Conservation (phyloP, 768 basidiomycete species). For the Mycena kentingensis region DNA sequence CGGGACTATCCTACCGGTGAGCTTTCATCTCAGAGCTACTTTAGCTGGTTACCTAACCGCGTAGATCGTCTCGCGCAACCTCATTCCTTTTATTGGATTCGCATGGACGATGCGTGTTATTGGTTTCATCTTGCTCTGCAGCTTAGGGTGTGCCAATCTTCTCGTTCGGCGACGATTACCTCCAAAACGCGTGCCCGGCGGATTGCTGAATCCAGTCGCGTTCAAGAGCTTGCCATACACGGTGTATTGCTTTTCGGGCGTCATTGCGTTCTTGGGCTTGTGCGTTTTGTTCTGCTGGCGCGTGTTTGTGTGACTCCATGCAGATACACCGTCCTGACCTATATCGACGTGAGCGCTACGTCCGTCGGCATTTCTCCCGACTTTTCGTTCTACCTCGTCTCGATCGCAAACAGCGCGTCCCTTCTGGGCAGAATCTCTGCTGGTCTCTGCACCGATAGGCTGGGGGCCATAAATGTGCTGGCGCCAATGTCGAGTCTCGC, state of each 20-base stretch:
- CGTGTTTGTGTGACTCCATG: constrained; percentile 18
- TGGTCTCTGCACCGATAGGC: constrained; percentile 54
- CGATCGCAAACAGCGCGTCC: constrained; percentile 69
- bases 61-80: constrained; percentile 48
- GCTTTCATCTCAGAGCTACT: not conserved
- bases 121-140: constrained; percentile 54
- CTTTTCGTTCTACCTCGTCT: constrained; percentile 65
- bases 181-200: constrained; percentile 50
- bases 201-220: constrained; percentile 49
- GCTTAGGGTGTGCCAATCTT: constrained; percentile 54
- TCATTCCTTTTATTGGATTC: constrained; percentile 55
- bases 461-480: constrained; percentile 71
- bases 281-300: constrained; percentile 45
- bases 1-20: constrained; percentile 57
- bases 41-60: not conserved
- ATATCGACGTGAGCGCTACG: constrained; percentile 60
- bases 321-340: constrained; percentile 55
- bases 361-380: constrained; percentile 48
- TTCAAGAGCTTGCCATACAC: constrained; percentile 50
- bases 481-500: constrained; percentile 59
- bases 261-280: constrained; percentile 64
- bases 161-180: constrained; percentile 51
- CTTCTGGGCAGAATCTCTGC: constrained; percentile 61
- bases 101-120: constrained; percentile 70
- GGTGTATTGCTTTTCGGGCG: constrained; percentile 57